phyloP scores from a whole-genome alignment of 192 early-diverging fungal genomes.

The Coemansia sp. region DNA sequence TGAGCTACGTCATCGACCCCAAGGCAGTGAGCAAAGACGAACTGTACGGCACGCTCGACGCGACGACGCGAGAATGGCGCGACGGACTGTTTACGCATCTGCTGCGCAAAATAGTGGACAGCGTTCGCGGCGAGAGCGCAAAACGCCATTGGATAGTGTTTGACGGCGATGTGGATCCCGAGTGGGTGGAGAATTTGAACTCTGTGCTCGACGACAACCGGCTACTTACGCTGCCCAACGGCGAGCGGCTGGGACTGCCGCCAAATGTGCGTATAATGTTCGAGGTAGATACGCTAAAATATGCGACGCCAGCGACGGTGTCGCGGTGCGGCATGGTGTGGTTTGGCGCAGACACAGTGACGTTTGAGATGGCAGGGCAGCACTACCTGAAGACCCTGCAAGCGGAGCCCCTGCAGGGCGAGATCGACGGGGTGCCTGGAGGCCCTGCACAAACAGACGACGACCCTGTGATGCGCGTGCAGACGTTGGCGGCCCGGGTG shows the following conservation, averaged over 20 bases:
- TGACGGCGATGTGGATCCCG: constrained; percentile 99
- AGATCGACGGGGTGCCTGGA: constrained; percentile 42
- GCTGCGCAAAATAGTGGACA: constrained; percentile 96
- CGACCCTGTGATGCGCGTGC: constrained; percentile 64
- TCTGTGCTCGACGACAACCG: constrained; percentile 98
- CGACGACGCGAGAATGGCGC: constrained; percentile 99
- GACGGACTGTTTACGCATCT: constrained; percentile 98
- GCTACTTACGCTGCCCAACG: constrained; percentile 95
- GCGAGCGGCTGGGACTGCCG: constrained; percentile 93
- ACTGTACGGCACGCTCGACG: constrained; percentile 93
- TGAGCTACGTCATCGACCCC: constrained; percentile 94
- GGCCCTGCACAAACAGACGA: constrained; percentile 28
- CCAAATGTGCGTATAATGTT: constrained; percentile 98
- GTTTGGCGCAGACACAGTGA: constrained; percentile 92
- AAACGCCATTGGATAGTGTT: constrained; percentile 99
- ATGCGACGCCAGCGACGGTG: constrained; percentile 97
- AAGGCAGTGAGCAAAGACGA: constrained; percentile 97
- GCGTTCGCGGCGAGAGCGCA: constrained; percentile 90
- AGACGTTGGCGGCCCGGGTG: constrained; percentile 72
- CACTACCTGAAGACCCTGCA: constrained; percentile 82
- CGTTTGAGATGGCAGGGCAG: constrained; percentile 69
- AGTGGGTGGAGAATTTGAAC: constrained; percentile 98
- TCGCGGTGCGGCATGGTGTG: constrained; percentile 99
- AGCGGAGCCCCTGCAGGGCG: constrained; percentile 72
- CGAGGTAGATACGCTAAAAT: constrained; percentile 97